Base-by-base conservation (phyloP, 257 asterid genomes). In the Gentiana straminea region DNA sequence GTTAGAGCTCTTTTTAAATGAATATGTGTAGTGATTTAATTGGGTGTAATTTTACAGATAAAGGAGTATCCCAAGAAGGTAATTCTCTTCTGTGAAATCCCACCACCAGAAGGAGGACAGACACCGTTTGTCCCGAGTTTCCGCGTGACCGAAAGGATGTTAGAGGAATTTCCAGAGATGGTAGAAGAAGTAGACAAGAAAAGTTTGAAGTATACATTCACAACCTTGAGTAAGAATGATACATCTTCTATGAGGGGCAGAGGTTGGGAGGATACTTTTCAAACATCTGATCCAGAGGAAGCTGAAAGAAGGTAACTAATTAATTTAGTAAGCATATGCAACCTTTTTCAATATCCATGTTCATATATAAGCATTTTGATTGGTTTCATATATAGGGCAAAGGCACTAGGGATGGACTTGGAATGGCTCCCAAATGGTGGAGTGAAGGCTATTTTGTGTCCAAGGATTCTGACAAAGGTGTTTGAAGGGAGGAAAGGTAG, bases 181-280 rank as follows among this genome's bases (percentile, higher is more conserved):
- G 89, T 87, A 13, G 87, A 80, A 73, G 89, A 84, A 61, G 39
- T 84, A 11, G 96, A 87, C 57, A 78, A 64, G 66, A 87, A 80
- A 60, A 92, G 89, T 13, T 65, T 87, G 13, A 84, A 57, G 43
- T 87, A 87, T 43, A 79, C 94, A 47, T 87, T 87, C 71, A 79
- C 75, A 0, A 82, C 96, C 57, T 83, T 75, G 5, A 84, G 92
- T 64, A 80, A 79, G 7, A 75, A 80, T 55, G 67, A 80, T 13
- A 72, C 71, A 1, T 62, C 72, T 5, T 84, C 96, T 24, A 84
- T 86, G 94, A 82, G 94, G 63, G 96, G 94, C 12, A 82, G 94
- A 37, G 96, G 96, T n/a, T 86, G 94, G 96, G 77, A 86, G 32
- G 92, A 86, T 50, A 79, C 96, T 32, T 81, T 86, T 8, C 92